Base-by-base conservation (phyloP, 371 early-diverging fungal genomes). In the Mortierella sp. region DNA sequence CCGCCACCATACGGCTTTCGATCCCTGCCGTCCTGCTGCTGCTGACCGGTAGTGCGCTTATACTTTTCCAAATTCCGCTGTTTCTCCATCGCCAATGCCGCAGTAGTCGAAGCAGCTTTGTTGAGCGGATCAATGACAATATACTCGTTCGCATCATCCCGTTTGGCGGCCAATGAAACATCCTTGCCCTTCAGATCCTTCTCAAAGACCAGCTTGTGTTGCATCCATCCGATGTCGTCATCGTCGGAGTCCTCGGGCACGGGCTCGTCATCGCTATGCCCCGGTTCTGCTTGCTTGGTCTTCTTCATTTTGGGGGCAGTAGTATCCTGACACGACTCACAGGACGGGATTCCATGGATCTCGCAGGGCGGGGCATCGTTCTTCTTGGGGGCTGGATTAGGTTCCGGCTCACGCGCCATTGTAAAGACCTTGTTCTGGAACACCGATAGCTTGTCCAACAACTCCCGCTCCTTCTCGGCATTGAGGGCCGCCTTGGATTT, bases 81-180 rank as follows among this genome's bases (percentile, higher is more conserved):
- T n/a, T 86, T 71, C 37, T 86, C 82, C 0, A 78, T 48, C 6
- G 74, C 82, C 48, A 86, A 44, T 9, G 82, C 80, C 1, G 82
- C 82, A 1, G 71, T 75, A 14, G 79, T 86, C 4, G 79, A 55
- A 2, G 79, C 61, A 0, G 86, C 86, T 55, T 86, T 86, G 67
- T 79, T 79, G 50, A 79, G 80, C 4, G 96, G 95, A 78, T 96
- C 96, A 83, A 95, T 93, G 19, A 96, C 95, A 9, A 94, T 88
- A 81, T 93, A 95, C 72, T 95, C 95, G 77, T 96, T 93, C 1
- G 93, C 90, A 8, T 90, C 89, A 57, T 94, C 94, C 24, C 89
- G 89, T 55, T 92, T 89, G 43, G 92, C 90, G 79, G 91, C 89
- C 24, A 92, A 67, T 0, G 82, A 82, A 0, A 81, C 86, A 74